These are phyloP conservation scores for Neurospora africana DNA, from an alignment of 495 filamentous ascomycete species.

Conservation along the genomic window DNA sequence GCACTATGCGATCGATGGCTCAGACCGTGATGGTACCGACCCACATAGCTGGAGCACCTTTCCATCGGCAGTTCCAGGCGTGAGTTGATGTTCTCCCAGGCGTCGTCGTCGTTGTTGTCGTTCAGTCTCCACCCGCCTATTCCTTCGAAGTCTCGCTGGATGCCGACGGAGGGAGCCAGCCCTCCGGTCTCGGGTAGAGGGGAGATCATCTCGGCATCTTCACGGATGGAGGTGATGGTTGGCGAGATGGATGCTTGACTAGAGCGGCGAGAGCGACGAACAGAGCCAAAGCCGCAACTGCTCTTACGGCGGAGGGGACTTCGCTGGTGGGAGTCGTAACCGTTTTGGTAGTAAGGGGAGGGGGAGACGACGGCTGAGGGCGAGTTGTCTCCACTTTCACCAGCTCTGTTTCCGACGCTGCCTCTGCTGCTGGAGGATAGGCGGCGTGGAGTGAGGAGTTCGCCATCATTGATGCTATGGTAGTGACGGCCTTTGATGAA, in stretches of 20 bases:
- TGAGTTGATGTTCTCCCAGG: slow-evolving; percentile 67
- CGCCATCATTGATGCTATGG: slow-evolving; percentile 1
- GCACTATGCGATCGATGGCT: slow-evolving; percentile 27
- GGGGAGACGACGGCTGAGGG: slow-evolving; percentile 8
- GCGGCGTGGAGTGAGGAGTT: background rate
- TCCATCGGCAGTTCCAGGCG: slow-evolving; percentile 63
- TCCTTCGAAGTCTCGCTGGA: slow-evolving; percentile 72
- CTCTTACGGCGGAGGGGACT: slow-evolving; percentile 13
- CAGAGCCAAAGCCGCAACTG: slow-evolving; percentile 27
- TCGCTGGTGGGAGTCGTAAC: background rate
- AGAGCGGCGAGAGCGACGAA: slow-evolving; percentile 21
- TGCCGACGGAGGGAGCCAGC: slow-evolving; percentile 29
- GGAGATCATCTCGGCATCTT: slow-evolving; percentile 4
- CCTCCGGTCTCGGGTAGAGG: slow-evolving; percentile 21
- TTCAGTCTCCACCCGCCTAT: slow-evolving; percentile 67
- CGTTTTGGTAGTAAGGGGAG: background rate
- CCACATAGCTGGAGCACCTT: slow-evolving; percentile 32
- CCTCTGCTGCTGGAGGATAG: background rate
- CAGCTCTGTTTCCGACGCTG: background rate
- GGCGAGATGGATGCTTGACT: slow-evolving; percentile 22
- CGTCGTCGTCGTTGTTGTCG: slow-evolving; percentile 43
- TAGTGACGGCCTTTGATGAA: slow-evolving; percentile 37
- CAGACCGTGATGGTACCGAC: slow-evolving; percentile 14
- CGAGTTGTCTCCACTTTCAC: slow-evolving; percentile 5
- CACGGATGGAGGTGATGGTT: slow-evolving; percentile 23